phyloP scores from a whole-genome alignment of 73 alveolate genomes.

The Paramecium sexaurelia region DNA sequence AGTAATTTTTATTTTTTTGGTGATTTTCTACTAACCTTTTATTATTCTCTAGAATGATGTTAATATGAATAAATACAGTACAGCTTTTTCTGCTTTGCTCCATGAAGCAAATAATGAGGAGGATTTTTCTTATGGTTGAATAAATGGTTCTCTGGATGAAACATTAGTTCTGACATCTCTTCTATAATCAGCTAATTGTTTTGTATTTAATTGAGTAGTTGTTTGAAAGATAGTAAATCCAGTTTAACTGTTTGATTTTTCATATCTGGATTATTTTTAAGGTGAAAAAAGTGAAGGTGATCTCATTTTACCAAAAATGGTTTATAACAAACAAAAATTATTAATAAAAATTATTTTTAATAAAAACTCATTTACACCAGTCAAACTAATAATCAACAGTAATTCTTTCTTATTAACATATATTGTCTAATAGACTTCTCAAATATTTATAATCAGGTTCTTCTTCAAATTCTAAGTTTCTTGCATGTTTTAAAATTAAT shows the following conservation, averaged over 20 bases:
- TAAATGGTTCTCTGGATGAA: conserved; percentile 25
- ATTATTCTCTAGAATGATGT: not conserved
- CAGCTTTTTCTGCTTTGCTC: not conserved
- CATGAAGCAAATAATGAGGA: not conserved
- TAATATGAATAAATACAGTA: not conserved
- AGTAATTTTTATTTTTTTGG: not conserved
- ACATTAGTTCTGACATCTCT: conserved; percentile 24
- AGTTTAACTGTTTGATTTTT: not conserved
- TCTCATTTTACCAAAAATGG: not conserved
- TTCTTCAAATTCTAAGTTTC: conserved; percentile 90
- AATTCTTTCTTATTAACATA: conserved; percentile 24
- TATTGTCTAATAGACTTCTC: conserved; percentile 41
- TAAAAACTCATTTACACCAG: conserved; percentile 47
- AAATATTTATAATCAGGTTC: conserved; percentile 80
- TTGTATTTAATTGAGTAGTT: not conserved
- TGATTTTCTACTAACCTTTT: not conserved
- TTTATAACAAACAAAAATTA: conserved; percentile 21
- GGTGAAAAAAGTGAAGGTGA: conserved; percentile 35
- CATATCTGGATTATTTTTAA: not conserved
- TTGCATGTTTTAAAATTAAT: conserved; percentile 85
- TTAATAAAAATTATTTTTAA: not conserved
- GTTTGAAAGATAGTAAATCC: not conserved
- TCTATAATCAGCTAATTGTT: not conserved
- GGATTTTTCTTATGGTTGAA: not conserved
- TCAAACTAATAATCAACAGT: conserved; percentile 58